Base-by-base conservation (phyloP, 495 filamentous ascomycete genomes). In the Aspergillus ostianus region DNA sequence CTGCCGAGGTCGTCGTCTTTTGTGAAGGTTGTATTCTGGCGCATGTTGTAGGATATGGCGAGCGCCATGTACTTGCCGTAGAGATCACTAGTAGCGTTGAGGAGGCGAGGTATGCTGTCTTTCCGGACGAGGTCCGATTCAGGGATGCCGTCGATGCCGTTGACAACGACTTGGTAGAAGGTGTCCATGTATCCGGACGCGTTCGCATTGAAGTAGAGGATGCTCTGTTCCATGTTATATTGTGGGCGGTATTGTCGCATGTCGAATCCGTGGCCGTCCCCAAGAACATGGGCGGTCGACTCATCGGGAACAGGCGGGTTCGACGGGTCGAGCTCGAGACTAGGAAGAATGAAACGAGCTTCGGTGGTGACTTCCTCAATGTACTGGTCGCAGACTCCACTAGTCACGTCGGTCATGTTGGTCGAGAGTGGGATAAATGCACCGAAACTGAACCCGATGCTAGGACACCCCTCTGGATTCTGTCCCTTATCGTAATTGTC, bases 381-480 rank as follows among this genome's bases (percentile, higher is more conserved):
- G 9, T 20, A 19, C 47, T 49, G 47, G 6, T 49, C 47, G 47
- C 47, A 49, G 1, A 49, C 47, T 8, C 47, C 47, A 12, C 7
- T 26, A 2, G 47, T 21, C 4, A 49, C 21, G 47, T 49, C 6
- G 1, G 21, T 52, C 27, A 18, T 26, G 15, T 32, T 30, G 26
- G 20, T 52, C 17, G 19, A n/a, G 12, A 20, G 19, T n/a, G 50
- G 50, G 7, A 32, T 27, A 15, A 52, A 30, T 18, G 19, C 9
- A 18, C 50, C 50, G 19, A 52, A 52, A 27, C 17, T 52, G 50
- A 52, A 27, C 7, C 50, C 50, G 10, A 52, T 18, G 61, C 50
- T 52, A 9, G 50, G 50, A 18, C 50, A 52, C 6, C 50, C 50
- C 17, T 52, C 50, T 18, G 72, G 10, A 63, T 65, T 32, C 10